Base-by-base conservation (phyloP, 352 stramenopile species). In the Globisporangium ultimum region DNA sequence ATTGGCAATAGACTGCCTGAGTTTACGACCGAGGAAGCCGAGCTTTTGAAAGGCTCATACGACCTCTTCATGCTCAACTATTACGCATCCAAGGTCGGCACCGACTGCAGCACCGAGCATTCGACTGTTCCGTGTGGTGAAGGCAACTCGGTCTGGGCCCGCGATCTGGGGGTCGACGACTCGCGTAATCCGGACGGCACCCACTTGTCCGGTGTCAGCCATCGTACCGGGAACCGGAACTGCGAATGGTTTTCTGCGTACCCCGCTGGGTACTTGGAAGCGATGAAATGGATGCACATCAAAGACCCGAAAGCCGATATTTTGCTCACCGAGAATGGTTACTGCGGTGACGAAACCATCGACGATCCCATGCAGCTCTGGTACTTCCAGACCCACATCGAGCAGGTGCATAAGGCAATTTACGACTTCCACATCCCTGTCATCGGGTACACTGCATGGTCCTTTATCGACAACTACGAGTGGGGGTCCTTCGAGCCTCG, bases 21-120 rank as follows among this genome's bases (percentile, higher is more conserved):
- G 40, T 98, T 98, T 64, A 96, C 88, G 36, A 5, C 55, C 1
- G 69, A 89, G 8, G 76, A 98, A 58, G 56, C 80, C 15, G 72
- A 71, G 38, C 42, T 91, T 1, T 58, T 99, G 15, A 81, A 84
- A 47, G 84, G 77, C 20, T 97, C 87, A 45, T 87, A 85, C 59
- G 96, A 99, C 64, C 92, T 98, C 47, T 87, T 98, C 55, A 97
- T 97, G 55, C 66, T 98, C 9, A 98, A 98, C 71, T 86, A 98
- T 64, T 98, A 98, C 71, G 68, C 69, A 38, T 76, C 78, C 10
- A 72, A 71, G 20, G 40, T 68, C 3, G 84, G 87, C 5, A 78
- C 72, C 0, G 70, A 91, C 65, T 88, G 75, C 56, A 49, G 58
- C 8, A 73, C 61, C 17, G 41, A 64, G 13, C 52, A 49, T 13